phyloP scores from a whole-genome alignment of 352 stramenopile genomes.

The Phytophthora sojae region DNA sequence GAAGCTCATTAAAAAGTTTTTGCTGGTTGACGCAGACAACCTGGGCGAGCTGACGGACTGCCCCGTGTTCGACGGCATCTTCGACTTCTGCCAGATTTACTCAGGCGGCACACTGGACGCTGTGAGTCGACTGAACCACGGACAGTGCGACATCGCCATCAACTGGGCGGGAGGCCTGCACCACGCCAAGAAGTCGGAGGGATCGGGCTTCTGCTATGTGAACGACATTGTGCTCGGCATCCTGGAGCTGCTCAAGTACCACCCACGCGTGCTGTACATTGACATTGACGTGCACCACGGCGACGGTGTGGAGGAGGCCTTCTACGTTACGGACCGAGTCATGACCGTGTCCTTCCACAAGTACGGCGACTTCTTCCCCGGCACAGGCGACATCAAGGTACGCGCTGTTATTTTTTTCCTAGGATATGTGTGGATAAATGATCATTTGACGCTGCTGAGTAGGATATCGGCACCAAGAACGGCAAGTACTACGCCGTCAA shows the following conservation, averaged over 20 bases:
- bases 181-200: constrained; percentile 98
- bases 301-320: constrained; percentile 97
- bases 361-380: constrained; percentile 99
- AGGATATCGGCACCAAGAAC: constrained; percentile 95
- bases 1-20: constrained; percentile 3
- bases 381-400: constrained; percentile 93
- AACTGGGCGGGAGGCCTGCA: constrained; percentile 99
- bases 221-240: constrained; percentile 99
- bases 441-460: constrained; percentile 19
- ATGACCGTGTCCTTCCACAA: constrained; percentile 99
- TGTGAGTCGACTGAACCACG: constrained; percentile 97
- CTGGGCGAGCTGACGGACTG: constrained; percentile 98
- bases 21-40: constrained; percentile 81
- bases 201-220: constrained; percentile 96
- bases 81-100: constrained; percentile 99
- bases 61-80: constrained; percentile 99
- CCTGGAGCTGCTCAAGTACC: constrained; percentile 97
- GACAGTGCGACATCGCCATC: constrained; percentile 96
- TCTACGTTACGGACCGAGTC: constrained; percentile 98
- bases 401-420: background rate
- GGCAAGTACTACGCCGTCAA: constrained; percentile 98
- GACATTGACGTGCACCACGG: constrained; percentile 99
- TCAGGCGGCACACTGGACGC: constrained; percentile 97
- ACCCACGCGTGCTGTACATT: constrained; percentile 98
- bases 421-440: background rate